Conservation (phyloP, 345 rosid genomes). For the Ceriops zippeliana region DNA sequence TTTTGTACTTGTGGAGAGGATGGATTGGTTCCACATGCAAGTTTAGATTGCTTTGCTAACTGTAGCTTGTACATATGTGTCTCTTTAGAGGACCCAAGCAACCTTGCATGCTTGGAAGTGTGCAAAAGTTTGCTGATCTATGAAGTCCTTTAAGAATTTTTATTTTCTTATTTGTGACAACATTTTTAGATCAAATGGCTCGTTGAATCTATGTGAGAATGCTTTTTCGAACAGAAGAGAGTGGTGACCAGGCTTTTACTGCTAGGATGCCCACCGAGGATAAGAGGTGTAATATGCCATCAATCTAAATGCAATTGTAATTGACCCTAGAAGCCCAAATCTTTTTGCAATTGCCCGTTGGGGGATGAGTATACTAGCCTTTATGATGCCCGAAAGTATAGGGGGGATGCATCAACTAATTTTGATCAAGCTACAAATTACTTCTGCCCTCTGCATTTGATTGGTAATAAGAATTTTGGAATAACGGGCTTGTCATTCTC, state of each 20-base stretch:
- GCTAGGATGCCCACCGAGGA: slow-evolving; percentile 16
- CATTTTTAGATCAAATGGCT: background rate
- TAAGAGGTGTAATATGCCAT: slow-evolving; percentile 33
- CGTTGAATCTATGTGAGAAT: background rate
- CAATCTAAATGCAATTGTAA: slow-evolving; percentile 61
- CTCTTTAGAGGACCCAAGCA: background rate
- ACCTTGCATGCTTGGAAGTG: background rate
- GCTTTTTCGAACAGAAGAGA: background rate
- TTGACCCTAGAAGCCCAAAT: slow-evolving; percentile 75
- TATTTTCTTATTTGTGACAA: background rate
- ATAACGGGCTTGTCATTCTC: slow-evolving; percentile 90
- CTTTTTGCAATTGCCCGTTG: slow-evolving; percentile 62
- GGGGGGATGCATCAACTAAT: slow-evolving; percentile 50
- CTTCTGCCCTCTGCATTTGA: slow-evolving; percentile 71
- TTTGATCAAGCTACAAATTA: slow-evolving; percentile 49
- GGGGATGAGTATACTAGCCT: slow-evolving; percentile 78
- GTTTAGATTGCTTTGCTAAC: slow-evolving; percentile 26
- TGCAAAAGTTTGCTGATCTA: background rate
- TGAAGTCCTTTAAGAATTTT: too few relatives aligned
- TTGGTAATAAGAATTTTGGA: slow-evolving; percentile 54
- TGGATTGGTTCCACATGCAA: slow-evolving; percentile 82
- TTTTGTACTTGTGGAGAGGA: slow-evolving; percentile 90
- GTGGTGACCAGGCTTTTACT: background rate
- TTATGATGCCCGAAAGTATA: slow-evolving; percentile 70
- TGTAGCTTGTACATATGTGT: background rate